Base-by-base conservation (phyloP, 495 filamentous ascomycete genomes). In the Bacidia rubella region DNA sequence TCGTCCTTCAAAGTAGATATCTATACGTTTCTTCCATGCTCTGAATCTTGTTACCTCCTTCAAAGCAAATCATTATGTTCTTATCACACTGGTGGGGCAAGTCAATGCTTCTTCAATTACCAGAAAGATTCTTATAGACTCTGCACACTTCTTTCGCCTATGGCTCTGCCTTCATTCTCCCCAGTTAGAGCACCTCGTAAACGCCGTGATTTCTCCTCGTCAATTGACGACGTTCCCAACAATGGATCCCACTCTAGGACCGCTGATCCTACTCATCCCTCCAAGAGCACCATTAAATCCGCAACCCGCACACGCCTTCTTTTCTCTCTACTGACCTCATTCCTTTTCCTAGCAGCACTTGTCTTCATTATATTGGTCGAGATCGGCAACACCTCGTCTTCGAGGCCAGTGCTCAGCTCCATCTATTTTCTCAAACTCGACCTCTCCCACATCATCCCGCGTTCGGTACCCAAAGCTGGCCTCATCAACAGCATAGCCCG, bases 401-500 rank as follows among this genome's bases (percentile, higher is more conserved):
- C 76, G 52, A 74, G 71, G 41, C 56, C 74, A 11, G 77, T 87
- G 19, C 65, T 88, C 17, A 72, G 70, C 38, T 62, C 72, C 49
- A 86, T 85, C 62, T 94, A 85, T 66, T 94, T 95, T 68, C 79
- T 89, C 62, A 80, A 80, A 59, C 76, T 94, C 52, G 75, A 92
- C 68, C 76, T 94, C n/a, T 74, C 81, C 65, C 75, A 92, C 57
- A 84, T 97, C 62, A 81, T 95, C 49, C 87, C 87, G 0, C 65
- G 74, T 9, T 79, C 76, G 3, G 78, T 87, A 15, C 86, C 87
- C 21, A 85, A 89, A 60, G 82, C 80, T 23, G 69, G 68, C 3
- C 71, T 95, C 11, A 84, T 94, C 68, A 95, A 95, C 68, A 83
- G 74, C 50, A 87, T 95, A 53, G 89, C 89, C n/a, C 85, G 83